These are phyloP conservation scores for Rhizopogon roseolus DNA, from an alignment of 768 basidiomycete genomes.

Conservation along the genomic window DNA sequence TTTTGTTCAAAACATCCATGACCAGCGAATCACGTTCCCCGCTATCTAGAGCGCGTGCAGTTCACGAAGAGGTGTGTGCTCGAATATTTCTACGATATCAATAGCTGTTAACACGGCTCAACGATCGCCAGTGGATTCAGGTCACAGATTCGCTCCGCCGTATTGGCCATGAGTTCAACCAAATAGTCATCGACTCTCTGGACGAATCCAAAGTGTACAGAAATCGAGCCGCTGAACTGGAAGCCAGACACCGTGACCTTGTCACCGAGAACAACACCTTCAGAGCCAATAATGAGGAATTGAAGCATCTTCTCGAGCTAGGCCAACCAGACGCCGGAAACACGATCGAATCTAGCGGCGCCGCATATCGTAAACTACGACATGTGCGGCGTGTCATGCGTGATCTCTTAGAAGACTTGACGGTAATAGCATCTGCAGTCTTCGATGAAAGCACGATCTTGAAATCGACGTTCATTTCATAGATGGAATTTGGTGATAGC, in stretches of 20 bases:
- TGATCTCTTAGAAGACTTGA: constrained; percentile 38
- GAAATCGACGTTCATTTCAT: background rate
- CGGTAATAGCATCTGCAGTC: constrained; percentile 20
- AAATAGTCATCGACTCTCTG: constrained; percentile 12
- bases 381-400: constrained; percentile 36
- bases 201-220: constrained; percentile 17
- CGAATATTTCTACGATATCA: background rate
- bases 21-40: constrained; percentile 8
- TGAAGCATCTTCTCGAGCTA: constrained; percentile 23
- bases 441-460: background rate
- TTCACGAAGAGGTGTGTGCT: constrained; percentile 23
- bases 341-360: constrained; percentile 28
- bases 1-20: background rate
- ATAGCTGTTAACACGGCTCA: background rate
- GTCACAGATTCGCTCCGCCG: constrained; percentile 20
- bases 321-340: constrained; percentile 22
- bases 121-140: constrained; percentile 14
- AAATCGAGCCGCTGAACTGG: constrained; percentile 33
- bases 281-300: constrained; percentile 27
- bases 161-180: constrained; percentile 28
- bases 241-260: constrained; percentile 24
- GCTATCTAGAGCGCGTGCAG: constrained; percentile 13
- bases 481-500: background rate
- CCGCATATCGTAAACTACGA: constrained; percentile 23
- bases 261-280: constrained; percentile 22